Conservation (phyloP, 306 rosid species). For the Hippophae tibetana region DNA sequence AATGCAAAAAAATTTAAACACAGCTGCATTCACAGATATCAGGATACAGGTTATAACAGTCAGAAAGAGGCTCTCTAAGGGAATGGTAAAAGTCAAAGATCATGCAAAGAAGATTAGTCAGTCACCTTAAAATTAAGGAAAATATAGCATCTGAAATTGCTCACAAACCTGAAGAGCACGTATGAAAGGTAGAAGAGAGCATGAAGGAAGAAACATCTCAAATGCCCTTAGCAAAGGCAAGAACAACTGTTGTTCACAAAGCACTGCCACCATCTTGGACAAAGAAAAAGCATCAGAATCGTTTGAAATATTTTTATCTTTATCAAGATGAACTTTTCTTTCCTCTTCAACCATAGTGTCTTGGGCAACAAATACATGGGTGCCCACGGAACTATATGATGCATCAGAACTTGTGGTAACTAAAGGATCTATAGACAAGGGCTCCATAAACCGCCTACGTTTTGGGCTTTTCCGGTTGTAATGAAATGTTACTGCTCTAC, state of each 20-base stretch:
- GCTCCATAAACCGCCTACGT: slow-evolving; percentile 60
- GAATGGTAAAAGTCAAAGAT: neutral
- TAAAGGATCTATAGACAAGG: slow-evolving; percentile 30
- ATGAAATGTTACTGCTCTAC: slow-evolving; percentile 62
- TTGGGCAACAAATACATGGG: slow-evolving; percentile 33
- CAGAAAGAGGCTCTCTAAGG: neutral
- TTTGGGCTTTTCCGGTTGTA: slow-evolving; percentile 72
- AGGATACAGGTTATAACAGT: neutral
- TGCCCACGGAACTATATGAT: slow-evolving; percentile 34
- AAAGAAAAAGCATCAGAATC: slow-evolving; percentile 58
- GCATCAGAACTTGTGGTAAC: slow-evolving; percentile 27
- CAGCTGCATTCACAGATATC: neutral
- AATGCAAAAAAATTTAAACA: neutral
- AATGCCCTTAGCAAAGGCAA: slow-evolving; percentile 91
- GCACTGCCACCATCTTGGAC: slow-evolving; percentile 92
- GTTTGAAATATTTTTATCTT: slow-evolving; percentile 20
- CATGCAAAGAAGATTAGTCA: slow-evolving; percentile 9
- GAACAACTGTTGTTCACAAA: slow-evolving; percentile 76
- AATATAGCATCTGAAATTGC: slow-evolving; percentile 18
- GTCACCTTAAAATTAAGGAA: slow-evolving; percentile 9
- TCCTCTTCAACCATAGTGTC: slow-evolving; percentile 30
- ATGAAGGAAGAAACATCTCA: slow-evolving; percentile 95
- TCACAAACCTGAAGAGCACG: slow-evolving; percentile 87
- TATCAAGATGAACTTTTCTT: slow-evolving; percentile 31
- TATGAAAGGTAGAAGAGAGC: slow-evolving; percentile 76